Base-by-base conservation (phyloP, 2,329 filamentous ascomycete genomes). In the Aspergillus luchuensis region DNA sequence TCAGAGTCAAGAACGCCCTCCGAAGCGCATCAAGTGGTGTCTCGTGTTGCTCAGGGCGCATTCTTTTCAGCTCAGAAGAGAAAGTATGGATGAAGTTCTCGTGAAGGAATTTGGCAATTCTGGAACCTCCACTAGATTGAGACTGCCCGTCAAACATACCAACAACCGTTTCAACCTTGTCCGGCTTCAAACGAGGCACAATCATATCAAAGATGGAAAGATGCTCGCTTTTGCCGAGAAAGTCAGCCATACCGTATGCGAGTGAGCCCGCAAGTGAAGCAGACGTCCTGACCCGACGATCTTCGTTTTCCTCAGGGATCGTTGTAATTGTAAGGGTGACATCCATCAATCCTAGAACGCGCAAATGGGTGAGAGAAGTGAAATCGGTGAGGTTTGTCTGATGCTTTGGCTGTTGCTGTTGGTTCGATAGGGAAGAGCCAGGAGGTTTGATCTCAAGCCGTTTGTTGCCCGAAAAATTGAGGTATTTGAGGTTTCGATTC, bases 231-330 rank as follows among this genome's bases (percentile, higher is more conserved):
- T 88, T 91, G 41, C 95, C 95, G 13, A 99, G 82, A 13, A 91
- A 96, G 77, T 99, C 95, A 7, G 95, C 95, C 93, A 99, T 97
- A 63, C 95, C 95, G 71, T 99, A 99, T 1, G 92, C 89, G 76
- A 99, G 85, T 33, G 91, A 89, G 2, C 94, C 94, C 19, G 96
- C 93, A 58, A 94, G 80, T 0, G 94, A 97, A n/a, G 93, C 93
- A 28, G 95, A 96, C n/a, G 95, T 98, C 71, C 95, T 87, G 58
- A 99, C 92, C 82, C 95, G 91, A 62, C 93, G 87, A 74, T 99
- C 94, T 75, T 98, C 93, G 63, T 89, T 96, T 75, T 98, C 91
- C 70, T 99, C 95, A 0, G 95, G 95, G 52, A 98, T 93, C 50
- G 90, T 96, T 3, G 92, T 91, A 50, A 94, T 92, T 17, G 91